A percentile compares a stretch with the other conserved stretches of the same genome.
phyloP scores from a whole-genome alignment of 176 grass and related monocot species.

The Carex pumila region DNA sequence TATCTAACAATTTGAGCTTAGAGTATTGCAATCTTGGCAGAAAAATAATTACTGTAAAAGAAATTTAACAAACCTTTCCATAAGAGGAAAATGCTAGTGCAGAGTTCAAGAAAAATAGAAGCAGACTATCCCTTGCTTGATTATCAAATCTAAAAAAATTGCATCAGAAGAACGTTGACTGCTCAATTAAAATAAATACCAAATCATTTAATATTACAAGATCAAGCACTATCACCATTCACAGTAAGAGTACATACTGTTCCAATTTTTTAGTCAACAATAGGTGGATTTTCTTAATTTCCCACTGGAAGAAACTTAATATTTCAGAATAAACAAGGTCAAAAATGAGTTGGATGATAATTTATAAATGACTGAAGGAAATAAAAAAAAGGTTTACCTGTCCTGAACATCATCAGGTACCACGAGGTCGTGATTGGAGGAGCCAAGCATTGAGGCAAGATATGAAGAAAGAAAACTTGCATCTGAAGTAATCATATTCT shows the following conservation, averaged over 20 bases:
- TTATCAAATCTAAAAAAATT: constrained; percentile 71
- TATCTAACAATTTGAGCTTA: not conserved
- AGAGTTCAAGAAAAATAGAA: constrained; percentile 61
- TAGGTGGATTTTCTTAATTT: not conserved
- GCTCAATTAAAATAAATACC: not conserved
- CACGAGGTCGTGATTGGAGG: constrained; percentile 41
- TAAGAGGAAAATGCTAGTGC: constrained; percentile 51
- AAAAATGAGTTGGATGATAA: not conserved
- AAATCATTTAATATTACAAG: not conserved
- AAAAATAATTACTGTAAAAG: not conserved
- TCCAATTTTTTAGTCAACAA: not conserved
- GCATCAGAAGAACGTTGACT: not conserved
- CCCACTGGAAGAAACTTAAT: not conserved
- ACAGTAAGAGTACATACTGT: not conserved
- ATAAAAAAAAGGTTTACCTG: constrained; percentile 34
- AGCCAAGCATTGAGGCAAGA: constrained; percentile 66
- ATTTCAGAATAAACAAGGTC: not conserved
- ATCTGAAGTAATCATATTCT: constrained; percentile 73
- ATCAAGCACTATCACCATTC: not conserved
- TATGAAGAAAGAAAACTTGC: constrained; percentile 61
- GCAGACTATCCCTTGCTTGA: constrained; percentile 45
- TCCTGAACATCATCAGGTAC: constrained; percentile 60
- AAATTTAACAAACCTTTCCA: constrained; percentile 66
- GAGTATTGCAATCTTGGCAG: not conserved
- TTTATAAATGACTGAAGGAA: constrained; percentile 11